These are phyloP conservation scores for Rhodotorula paludigena DNA, from an alignment of 768 basidiomycete species.

Conservation along the genomic window DNA sequence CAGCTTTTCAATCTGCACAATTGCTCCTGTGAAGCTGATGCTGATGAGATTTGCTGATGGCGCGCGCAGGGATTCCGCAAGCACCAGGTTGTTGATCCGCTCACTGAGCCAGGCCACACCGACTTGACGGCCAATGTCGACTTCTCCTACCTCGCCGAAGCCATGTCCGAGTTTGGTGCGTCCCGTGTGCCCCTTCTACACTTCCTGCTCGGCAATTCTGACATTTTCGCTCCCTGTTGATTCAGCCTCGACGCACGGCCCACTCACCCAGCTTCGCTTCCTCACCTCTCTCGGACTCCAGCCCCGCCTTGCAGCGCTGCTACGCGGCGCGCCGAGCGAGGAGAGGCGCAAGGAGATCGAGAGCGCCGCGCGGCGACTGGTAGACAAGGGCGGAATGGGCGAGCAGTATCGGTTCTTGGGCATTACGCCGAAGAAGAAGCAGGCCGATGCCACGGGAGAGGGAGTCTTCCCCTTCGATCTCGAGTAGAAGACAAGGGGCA, in stretches of 20 bases:
- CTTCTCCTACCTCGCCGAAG: conserved; percentile 79
- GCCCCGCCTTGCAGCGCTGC: conserved; percentile 61
- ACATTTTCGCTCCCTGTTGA: not conserved
- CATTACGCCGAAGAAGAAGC: conserved; percentile 45
- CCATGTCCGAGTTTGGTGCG: conserved; percentile 63
- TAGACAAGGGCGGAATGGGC: conserved; percentile 79
- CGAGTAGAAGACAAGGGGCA: conserved; percentile 3
- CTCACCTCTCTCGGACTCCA: conserved; percentile 70
- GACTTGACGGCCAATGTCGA: conserved; percentile 98
- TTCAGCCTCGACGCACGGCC: conserved; percentile 58
- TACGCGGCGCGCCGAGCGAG: conserved; percentile 53
- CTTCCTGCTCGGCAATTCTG: not conserved
- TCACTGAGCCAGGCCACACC: conserved; percentile 75
- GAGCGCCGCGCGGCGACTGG: conserved; percentile 63
- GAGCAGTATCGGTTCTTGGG: conserved; percentile 77
- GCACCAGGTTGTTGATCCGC: conserved; percentile 78
- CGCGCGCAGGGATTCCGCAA: conserved; percentile 76
- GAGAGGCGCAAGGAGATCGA: conserved; percentile 56
- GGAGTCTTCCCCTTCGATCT: conserved; percentile 34
- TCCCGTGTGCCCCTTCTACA: not conserved
- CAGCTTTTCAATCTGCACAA: not conserved
- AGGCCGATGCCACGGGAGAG: conserved; percentile 3
- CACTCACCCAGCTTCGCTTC: conserved; percentile 70
- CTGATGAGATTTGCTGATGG: not conserved
- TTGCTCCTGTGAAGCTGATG: not conserved